Evolutionary conservation across 2,329 filamentous ascomycete genomes (phyloP).

Genomic region (Hymenoscyphus fructigenus): DNA sequence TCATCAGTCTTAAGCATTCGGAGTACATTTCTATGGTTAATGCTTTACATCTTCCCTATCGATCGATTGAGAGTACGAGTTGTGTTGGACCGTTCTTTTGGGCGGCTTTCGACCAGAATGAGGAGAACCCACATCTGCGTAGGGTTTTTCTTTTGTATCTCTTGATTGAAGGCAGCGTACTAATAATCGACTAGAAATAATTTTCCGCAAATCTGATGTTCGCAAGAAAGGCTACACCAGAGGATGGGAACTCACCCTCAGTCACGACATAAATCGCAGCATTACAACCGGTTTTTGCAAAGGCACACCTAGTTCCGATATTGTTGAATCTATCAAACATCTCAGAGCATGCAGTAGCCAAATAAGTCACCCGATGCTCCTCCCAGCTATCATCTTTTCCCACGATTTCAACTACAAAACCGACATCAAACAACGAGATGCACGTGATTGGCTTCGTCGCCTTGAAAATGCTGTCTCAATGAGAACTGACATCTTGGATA

Average conservation of each 20-base stretch:
- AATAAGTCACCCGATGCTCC: conserved; percentile 56
- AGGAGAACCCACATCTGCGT: conserved; percentile 57
- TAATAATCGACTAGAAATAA: conserved; percentile 47
- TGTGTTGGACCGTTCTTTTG: conserved; percentile 65
- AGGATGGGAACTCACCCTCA: conserved; percentile 64
- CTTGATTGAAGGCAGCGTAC: background rate
- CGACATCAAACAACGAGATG: conserved; percentile 62
- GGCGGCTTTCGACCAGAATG: conserved; percentile 54
- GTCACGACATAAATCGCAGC: conserved; percentile 52
- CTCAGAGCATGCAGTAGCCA: conserved; percentile 50
- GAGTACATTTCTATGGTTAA: conserved; percentile 57
- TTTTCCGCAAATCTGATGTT: conserved; percentile 65
- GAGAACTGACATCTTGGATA: conserved; percentile 39
- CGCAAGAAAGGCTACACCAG: conserved; percentile 63
- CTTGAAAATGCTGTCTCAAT: conserved; percentile 62
- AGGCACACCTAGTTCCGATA: conserved; percentile 57
- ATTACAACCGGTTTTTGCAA: conserved; percentile 62
- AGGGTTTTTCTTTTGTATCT: conserved; percentile 29
- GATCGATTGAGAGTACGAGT: conserved; percentile 57
- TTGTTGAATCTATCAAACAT: conserved; percentile 50
- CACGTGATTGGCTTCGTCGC: conserved; percentile 59
- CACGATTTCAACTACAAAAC: conserved; percentile 56
- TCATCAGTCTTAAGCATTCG: conserved; percentile 52
- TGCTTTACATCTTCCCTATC: conserved; percentile 52
- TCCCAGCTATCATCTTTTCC: conserved; percentile 58